phyloP scores from a whole-genome alignment of 805 yeast genomes.

The Komagataella pastoris region DNA sequence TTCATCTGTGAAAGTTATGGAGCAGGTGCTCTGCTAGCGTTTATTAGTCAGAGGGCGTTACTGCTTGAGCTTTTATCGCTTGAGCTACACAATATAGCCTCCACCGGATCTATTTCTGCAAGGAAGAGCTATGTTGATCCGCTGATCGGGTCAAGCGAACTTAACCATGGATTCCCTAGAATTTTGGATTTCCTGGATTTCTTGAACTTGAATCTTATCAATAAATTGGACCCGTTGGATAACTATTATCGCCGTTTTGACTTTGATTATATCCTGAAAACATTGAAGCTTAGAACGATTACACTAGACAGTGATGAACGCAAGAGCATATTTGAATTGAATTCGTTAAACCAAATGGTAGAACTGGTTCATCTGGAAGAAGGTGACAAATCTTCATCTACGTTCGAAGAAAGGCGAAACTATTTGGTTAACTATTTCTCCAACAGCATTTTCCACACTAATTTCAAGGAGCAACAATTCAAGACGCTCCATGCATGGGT shows the following conservation, averaged over 20 bases:
- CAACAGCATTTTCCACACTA: conserved; percentile 30
- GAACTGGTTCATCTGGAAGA: background rate
- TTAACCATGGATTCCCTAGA: conserved; percentile 48
- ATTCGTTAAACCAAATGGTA: background rate
- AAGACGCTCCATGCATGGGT: conserved; percentile 73
- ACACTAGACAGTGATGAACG: conserved; percentile 9
- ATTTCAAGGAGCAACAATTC: conserved; percentile 39
- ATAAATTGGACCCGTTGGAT: conserved; percentile 28
- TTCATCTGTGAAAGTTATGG: conserved; percentile 22
- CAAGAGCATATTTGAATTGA: background rate
- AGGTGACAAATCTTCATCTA: background rate
- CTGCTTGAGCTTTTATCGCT: conserved; percentile 54
- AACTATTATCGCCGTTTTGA: conserved; percentile 21
- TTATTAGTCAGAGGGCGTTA: conserved; percentile 46
- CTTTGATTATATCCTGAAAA: conserved; percentile 26
- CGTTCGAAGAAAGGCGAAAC: conserved; percentile 11
- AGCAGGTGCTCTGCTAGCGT: conserved; percentile 43
- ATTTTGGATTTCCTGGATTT: conserved; percentile 60
- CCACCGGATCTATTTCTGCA: conserved; percentile 33
- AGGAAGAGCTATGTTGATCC: conserved; percentile 36
- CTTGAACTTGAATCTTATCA: conserved; percentile 22
- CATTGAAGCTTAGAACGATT: conserved; percentile 18
- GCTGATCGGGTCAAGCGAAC: conserved; percentile 36
- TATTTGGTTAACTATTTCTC: conserved; percentile 24
- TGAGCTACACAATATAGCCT: conserved; percentile 51